These are phyloP conservation scores for Brachypodium distachyon DNA, from an alignment of 202 grass and related monocot genomes.

Conservation along the genomic window DNA sequence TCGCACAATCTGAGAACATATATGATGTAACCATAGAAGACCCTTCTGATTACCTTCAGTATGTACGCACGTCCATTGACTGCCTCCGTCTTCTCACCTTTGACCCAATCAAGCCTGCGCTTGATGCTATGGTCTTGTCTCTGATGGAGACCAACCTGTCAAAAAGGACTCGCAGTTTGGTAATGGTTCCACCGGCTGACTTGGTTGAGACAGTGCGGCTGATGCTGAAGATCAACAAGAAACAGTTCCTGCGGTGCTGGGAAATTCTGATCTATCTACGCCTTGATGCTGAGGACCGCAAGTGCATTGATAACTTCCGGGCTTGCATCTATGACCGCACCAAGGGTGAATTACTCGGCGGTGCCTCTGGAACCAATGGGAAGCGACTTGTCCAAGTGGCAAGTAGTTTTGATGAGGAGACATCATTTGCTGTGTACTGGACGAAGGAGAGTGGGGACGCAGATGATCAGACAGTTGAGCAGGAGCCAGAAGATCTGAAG, in stretches of 20 bases:
- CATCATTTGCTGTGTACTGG: conserved; percentile 69
- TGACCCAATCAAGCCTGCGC: conserved; percentile 46
- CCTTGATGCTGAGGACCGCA: conserved; percentile 43
- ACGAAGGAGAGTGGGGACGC: conserved; percentile 27
- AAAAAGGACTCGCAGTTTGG: conserved; percentile 41
- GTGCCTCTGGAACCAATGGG: conserved; percentile 26
- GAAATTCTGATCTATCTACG: conserved; percentile 79
- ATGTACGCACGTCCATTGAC: conserved; percentile 72
- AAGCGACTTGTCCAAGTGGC: conserved; percentile 57
- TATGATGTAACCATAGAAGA: conserved; percentile 84
- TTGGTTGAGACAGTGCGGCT: conserved; percentile 44
- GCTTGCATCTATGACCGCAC: conserved; percentile 65
- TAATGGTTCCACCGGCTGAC: conserved; percentile 39
- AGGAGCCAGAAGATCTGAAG: conserved; percentile 36
- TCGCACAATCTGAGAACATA: conserved; percentile 66
- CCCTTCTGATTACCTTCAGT: conserved; percentile 91
- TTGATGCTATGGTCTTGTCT: conserved; percentile 34
- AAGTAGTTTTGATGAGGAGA: conserved; percentile 46
- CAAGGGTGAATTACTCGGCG: conserved; percentile 55
- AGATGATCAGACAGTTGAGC: conserved; percentile 27
- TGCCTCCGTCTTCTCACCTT: conserved; percentile 58
- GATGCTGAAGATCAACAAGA: conserved; percentile 86
- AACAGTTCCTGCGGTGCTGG: conserved; percentile 79
- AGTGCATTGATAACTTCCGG: conserved; percentile 69
- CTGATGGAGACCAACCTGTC: conserved; percentile 66